phyloP scores from a whole-genome alignment of 805 yeast genomes.

The Candida vaughaniae region DNA sequence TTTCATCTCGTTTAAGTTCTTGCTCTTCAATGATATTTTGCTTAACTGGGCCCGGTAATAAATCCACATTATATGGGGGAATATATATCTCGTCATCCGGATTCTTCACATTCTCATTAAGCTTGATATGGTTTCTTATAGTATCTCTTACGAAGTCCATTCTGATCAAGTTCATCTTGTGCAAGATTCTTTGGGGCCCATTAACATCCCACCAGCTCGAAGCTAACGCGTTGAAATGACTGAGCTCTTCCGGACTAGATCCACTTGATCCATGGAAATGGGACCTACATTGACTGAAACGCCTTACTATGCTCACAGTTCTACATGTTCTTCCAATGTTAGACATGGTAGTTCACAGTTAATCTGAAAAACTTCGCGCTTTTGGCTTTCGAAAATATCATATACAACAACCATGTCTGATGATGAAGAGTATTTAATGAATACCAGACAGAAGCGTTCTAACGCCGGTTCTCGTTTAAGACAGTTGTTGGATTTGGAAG shows the following conservation, averaged over 20 bases:
- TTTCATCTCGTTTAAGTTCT: constrained; percentile 42
- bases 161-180: constrained; percentile 88
- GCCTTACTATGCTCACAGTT: too few relatives aligned
- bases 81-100: constrained; percentile 55
- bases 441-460: constrained; percentile 72
- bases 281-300: too few relatives aligned
- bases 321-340: too few relatives aligned
- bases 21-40: constrained; percentile 50
- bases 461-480: constrained; percentile 89
- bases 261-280: constrained; percentile 24
- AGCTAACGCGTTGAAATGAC: constrained; percentile 84
- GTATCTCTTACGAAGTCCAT: constrained; percentile 81
- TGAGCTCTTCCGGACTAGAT: constrained; percentile 61
- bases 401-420: constrained; percentile 8
- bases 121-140: constrained; percentile 42
- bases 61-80: constrained; percentile 72
- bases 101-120: constrained; percentile 32
- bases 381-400: not conserved
- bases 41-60: constrained; percentile 61
- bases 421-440: constrained; percentile 48
- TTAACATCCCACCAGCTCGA: constrained; percentile 97
- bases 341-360: not conserved
- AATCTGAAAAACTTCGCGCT: not conserved
- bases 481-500: constrained; percentile 70
- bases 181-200: constrained; percentile 91